Base-by-base conservation (phyloP, 371 early-diverging fungal genomes). In the Choanephora cucurbitarum region DNA sequence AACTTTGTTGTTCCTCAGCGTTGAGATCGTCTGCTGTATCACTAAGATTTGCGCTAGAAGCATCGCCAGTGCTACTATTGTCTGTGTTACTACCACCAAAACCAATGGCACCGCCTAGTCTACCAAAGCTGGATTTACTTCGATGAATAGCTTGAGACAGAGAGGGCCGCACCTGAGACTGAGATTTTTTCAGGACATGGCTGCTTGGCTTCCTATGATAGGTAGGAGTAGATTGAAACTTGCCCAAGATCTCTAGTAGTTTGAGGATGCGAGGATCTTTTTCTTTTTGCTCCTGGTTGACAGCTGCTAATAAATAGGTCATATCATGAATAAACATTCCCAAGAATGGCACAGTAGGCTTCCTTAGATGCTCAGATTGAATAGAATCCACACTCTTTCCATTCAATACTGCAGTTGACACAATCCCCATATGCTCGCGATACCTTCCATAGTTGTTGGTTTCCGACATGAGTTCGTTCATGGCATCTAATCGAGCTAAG, bases 261-360 rank as follows among this genome's bases (percentile, higher is more conserved):
- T 83, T 83, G 47, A 61, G 72, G 8, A 84, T 73, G 13, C 85
- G 72, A 4, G 73, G 70, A 59, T 86, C 87, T 15, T 79, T 44
- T 54, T 75, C 56, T 88, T 87, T 22, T 17, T 54, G 60, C 7
- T 54, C 44, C 24, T 60, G 60, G 19, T 90, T 87, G 54, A 76
- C 80, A 1, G 86, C 84, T 0, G 89, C 90, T 6, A 83, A 41
- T 13, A 91, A 67, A 56, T 92, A 92, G 4, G 91, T 90, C 24
- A 84, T 80, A 57, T 92, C 93, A 66, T 90, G 89, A 19, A 91
- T 86, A 63, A 89, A 84, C 1, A 89, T 84, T 32, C 93, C 91
- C 15, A 92, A 61, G 63, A 87, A 92, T 0, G 93, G 93, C 10
- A 92, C 79, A 19, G 82, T 83, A 7, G 92, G 91, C 17, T 80